A percentile compares a stretch with the other conserved stretches of the same genome.
phyloP scores from a whole-genome alignment of 2,329 filamentous ascomycete species.

The Neobulgaria alba region DNA sequence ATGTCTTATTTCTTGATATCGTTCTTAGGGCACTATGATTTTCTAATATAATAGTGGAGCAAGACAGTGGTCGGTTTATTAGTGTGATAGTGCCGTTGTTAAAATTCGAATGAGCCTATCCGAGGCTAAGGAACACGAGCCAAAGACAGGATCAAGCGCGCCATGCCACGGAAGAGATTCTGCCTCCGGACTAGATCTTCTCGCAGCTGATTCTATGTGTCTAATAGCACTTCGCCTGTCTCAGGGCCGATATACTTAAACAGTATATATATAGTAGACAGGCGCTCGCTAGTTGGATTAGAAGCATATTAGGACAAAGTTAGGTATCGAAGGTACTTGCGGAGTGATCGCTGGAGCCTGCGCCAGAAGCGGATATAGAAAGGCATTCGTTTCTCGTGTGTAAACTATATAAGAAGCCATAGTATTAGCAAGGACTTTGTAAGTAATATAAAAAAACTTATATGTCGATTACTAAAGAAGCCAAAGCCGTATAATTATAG shows the following conservation, averaged over 20 bases:
- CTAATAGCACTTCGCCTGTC: slow-evolving; percentile 25
- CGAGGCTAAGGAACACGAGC: slow-evolving; percentile 15
- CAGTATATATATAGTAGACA: slow-evolving; percentile 15
- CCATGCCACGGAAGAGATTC: slow-evolving; percentile 27
- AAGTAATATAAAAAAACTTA: slow-evolving; percentile 11
- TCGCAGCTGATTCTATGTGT: slow-evolving; percentile 18
- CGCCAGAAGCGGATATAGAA: slow-evolving; percentile 15
- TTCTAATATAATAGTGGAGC: slow-evolving; percentile 27
- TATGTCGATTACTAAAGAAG: slow-evolving; percentile 18
- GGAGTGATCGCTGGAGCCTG: slow-evolving; percentile 10
- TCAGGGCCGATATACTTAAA: slow-evolving; percentile 11
- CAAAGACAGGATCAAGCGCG: slow-evolving; percentile 20
- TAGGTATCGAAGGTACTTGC: slow-evolving; percentile 11
- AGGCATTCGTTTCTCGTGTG: slow-evolving; percentile 11
- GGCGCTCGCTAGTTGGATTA: slow-evolving; percentile 1
- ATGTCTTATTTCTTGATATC: slow-evolving; percentile 26
- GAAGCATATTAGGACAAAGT: slow-evolving; percentile 11
- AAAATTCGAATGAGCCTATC: slow-evolving; percentile 21
- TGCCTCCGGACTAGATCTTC: slow-evolving; percentile 14
- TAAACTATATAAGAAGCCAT: slow-evolving; percentile 12
- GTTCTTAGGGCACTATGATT: slow-evolving; percentile 28
- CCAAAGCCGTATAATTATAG: slow-evolving; percentile 25
- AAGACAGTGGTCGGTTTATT: slow-evolving; percentile 28
- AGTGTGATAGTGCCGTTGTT: slow-evolving; percentile 28
- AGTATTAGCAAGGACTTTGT: slow-evolving; percentile 9